Evolutionary conservation across 2,329 filamentous ascomycete genomes (phyloP).

Genomic region (Sphaerostilbella broomeana): DNA sequence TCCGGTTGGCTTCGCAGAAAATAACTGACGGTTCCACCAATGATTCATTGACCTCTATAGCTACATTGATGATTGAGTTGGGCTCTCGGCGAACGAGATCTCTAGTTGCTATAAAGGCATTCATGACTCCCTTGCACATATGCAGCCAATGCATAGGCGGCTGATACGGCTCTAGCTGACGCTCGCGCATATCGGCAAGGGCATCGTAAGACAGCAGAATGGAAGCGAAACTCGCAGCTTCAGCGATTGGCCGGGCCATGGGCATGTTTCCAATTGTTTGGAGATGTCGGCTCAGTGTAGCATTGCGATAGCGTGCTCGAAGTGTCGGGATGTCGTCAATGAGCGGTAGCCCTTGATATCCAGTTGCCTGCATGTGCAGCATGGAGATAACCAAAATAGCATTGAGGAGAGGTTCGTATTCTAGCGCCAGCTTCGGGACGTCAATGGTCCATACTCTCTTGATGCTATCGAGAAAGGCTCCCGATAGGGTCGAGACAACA

Average conservation of each 20-base stretch:
- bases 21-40: conserved; percentile 11
- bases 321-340: conserved; percentile 10
- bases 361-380: conserved; percentile 15
- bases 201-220: conserved; percentile 19
- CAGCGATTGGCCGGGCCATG: conserved; percentile 14
- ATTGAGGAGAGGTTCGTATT: conserved; percentile 19
- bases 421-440: conserved; percentile 17
- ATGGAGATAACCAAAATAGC: conserved; percentile 19
- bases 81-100: conserved; percentile 13
- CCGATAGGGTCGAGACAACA: conserved; percentile 16
- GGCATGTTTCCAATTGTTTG: conserved; percentile 11
- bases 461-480: conserved; percentile 17
- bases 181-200: conserved; percentile 16
- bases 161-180: conserved; percentile 17
- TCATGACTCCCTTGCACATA: conserved; percentile 18
- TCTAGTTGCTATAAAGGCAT: conserved; percentile 15
- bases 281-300: conserved; percentile 16
- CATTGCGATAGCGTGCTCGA: conserved; percentile 18
- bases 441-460: conserved; percentile 17
- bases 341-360: neutral
- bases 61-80: conserved; percentile 13
- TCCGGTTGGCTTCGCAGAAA: conserved; percentile 6
- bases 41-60: conserved; percentile 12
- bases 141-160: conserved; percentile 21
- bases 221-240: conserved; percentile 19